Conservation (phyloP, 805 yeast genomes). For the Myxozyma neglecta region DNA sequence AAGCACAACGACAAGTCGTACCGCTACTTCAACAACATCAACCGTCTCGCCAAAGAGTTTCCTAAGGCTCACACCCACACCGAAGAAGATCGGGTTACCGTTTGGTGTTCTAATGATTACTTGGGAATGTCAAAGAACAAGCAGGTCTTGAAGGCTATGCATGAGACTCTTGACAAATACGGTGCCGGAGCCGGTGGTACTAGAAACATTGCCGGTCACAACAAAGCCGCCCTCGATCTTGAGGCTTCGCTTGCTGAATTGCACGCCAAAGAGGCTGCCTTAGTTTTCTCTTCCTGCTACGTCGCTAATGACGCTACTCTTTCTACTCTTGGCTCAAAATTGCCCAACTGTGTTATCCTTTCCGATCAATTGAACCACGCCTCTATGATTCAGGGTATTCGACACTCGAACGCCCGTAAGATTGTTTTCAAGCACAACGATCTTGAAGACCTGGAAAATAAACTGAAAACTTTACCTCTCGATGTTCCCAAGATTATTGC, state of each 20-base stretch:
- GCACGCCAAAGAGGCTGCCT: slow-evolving; percentile 92
- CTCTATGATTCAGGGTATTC: slow-evolving; percentile 94
- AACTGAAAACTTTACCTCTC: slow-evolving; percentile 76
- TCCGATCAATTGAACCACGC: slow-evolving; percentile 95
- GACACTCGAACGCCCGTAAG: slow-evolving; percentile 83
- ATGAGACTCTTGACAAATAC: slow-evolving; percentile 74
- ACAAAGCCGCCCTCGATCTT: slow-evolving; percentile 79
- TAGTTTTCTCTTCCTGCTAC: slow-evolving; percentile 92
- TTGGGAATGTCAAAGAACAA: slow-evolving; percentile 89
- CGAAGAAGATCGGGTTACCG: slow-evolving; percentile 79
- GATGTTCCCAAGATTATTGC: slow-evolving; percentile 94
- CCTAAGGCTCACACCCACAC: slow-evolving; percentile 84
- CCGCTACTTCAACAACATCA: slow-evolving; percentile 94
- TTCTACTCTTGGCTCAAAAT: slow-evolving; percentile 84
- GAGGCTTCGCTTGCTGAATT: slow-evolving; percentile 86
- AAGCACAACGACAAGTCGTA: slow-evolving; percentile 89
- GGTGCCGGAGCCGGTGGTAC: slow-evolving; percentile 99
- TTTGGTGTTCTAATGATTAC: slow-evolving; percentile 99
- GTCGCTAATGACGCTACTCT: slow-evolving; percentile 96
- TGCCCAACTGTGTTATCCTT: slow-evolving; percentile 86
- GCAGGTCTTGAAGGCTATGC: slow-evolving; percentile 73
- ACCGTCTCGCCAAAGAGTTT: slow-evolving; percentile 89
- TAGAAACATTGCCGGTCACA: slow-evolving; percentile 97
- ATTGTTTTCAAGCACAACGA: slow-evolving; percentile 92
- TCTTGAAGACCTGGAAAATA: slow-evolving; percentile 74